Percentiles rank a stretch among this genome's conserved stretches.
Evolutionary conservation across 202 grass and related monocot genomes (phyloP).

Genomic region (Schoenoplectus tabernaemontani): DNA sequence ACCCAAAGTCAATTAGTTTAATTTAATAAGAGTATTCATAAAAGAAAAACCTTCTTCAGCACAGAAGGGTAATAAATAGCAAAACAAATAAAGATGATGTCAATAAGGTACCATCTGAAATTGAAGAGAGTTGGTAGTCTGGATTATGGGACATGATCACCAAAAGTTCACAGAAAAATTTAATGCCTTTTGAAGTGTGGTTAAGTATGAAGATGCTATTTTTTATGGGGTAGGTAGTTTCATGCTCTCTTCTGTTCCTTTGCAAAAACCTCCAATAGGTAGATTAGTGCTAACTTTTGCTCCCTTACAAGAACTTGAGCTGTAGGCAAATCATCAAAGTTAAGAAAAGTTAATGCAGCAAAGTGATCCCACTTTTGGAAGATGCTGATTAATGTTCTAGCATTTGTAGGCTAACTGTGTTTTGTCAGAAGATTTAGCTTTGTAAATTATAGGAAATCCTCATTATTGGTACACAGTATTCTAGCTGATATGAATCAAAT

Average conservation of each 20-base stretch:
- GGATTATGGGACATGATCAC: neutral
- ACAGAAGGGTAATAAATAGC: neutral
- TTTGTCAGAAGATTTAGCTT: neutral
- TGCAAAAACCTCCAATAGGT: neutral
- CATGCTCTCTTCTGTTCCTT: slow-evolving; percentile 11
- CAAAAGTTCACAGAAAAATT: slow-evolving; percentile 4
- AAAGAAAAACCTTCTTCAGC: neutral
- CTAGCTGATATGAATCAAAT: neutral
- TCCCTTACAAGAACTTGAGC: neutral
- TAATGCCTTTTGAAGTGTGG: neutral
- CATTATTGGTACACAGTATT: neutral
- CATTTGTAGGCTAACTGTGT: slow-evolving; percentile 8
- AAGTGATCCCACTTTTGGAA: neutral
- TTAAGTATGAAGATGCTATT: neutral
- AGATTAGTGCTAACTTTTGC: slow-evolving; percentile 3
- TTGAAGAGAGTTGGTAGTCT: neutral
- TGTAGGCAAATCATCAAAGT: neutral
- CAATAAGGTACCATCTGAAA: neutral
- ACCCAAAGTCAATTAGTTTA: neutral
- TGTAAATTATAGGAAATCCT: neutral
- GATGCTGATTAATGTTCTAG: slow-evolving; percentile 10
- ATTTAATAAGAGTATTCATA: neutral
- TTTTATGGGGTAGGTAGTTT: slow-evolving; percentile 2
- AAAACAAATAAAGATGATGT: neutral
- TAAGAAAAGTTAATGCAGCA: neutral